Conservation (phyloP, 1,284 basidiomycete species). For the Boletus smithii region DNA sequence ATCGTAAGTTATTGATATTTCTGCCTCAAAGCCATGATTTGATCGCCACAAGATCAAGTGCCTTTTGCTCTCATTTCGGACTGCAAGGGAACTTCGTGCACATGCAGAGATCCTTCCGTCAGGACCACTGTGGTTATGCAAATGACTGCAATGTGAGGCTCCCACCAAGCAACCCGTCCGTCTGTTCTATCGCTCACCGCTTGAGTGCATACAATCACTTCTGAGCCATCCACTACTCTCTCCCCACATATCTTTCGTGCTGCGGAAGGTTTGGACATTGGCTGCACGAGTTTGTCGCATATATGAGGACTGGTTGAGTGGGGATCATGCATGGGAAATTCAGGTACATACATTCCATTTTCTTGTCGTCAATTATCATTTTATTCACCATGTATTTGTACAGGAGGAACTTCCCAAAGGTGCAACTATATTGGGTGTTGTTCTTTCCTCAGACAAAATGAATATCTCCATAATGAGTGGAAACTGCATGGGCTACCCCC, state of each 20-base stretch:
- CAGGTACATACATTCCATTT: not conserved
- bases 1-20: no score
- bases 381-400: not conserved
- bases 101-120: not conserved
- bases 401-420: not conserved
- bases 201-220: conserved; percentile 3
- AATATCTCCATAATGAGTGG: conserved; percentile 22
- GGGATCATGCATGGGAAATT: not conserved
- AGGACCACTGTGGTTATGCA: not conserved
- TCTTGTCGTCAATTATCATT: not conserved
- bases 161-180: conserved; percentile 1
- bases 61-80: not conserved
- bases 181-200: not conserved
- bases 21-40: no score
- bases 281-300: not conserved
- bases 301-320: conserved; percentile 13
- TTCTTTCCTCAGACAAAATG: not conserved
- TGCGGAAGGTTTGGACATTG: not conserved
- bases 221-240: conserved; percentile 2
- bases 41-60: not conserved
- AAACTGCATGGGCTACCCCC: conserved; percentile 12
- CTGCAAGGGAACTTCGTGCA: not conserved
- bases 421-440: conserved; percentile 4
- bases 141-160: not conserved
- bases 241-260: conserved; percentile 1